Percentiles rank a stretch among this genome's conserved stretches.
phyloP scores from a whole-genome alignment of 2,329 filamentous ascomycete species.

The Fusarium zealandicum region DNA sequence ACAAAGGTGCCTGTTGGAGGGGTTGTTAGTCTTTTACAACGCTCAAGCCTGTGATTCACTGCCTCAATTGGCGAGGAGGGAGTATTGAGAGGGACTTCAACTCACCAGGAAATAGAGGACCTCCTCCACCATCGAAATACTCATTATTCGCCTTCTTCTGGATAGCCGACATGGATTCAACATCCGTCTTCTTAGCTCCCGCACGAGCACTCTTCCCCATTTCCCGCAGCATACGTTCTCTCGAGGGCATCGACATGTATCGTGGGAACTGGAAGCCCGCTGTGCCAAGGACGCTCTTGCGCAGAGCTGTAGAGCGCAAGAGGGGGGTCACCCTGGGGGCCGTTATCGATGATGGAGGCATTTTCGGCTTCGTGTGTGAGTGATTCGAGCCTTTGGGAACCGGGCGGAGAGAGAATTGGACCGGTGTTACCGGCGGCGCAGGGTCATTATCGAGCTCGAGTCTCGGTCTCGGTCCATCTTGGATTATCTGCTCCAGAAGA shows the following conservation, averaged over 20 bases:
- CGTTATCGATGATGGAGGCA: slow-evolving; percentile 30
- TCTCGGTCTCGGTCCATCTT: slow-evolving; percentile 4
- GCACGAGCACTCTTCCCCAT: slow-evolving; percentile 37
- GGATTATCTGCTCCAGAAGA: slow-evolving; percentile 25
- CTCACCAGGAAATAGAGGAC: slow-evolving; percentile 47
- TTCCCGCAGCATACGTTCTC: slow-evolving; percentile 40
- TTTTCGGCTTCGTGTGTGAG: slow-evolving; percentile 5
- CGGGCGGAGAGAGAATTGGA: slow-evolving; percentile 6
- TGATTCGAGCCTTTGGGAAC: neutral
- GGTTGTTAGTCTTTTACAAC: neutral
- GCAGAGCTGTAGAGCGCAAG: slow-evolving; percentile 34
- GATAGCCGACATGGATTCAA: slow-evolving; percentile 43
- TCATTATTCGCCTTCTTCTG: slow-evolving; percentile 44
- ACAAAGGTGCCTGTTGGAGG: slow-evolving; percentile 56
- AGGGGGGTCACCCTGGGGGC: slow-evolving; percentile 22
- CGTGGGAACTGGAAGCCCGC: slow-evolving; percentile 36
- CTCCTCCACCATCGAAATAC: slow-evolving; percentile 45
- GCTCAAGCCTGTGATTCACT: neutral
- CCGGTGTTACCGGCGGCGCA: slow-evolving; percentile 38
- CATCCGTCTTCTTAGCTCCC: slow-evolving; percentile 37
- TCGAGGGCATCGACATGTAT: slow-evolving; percentile 39
- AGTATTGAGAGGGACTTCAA: slow-evolving; percentile 9
- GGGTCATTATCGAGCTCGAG: slow-evolving; percentile 37
- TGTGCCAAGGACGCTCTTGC: slow-evolving; percentile 30
- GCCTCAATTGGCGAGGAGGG: slow-evolving; percentile 6